Conservation (phyloP, 495 filamentous ascomycete species). For the Neohortaea acidophila region DNA sequence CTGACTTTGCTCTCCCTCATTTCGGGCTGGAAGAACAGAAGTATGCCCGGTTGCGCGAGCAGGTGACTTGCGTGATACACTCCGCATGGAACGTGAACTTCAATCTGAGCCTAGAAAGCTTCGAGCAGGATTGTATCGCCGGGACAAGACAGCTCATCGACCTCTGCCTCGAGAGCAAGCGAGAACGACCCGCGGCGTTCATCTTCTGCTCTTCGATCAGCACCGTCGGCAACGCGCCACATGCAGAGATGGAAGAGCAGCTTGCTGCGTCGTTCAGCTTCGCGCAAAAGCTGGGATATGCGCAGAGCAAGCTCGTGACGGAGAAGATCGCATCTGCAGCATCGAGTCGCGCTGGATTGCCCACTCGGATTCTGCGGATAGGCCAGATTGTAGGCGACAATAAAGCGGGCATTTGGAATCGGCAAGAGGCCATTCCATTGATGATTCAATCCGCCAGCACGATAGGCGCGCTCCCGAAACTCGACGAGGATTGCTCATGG, state of each 20-base stretch:
- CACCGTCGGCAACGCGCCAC: conserved; percentile 12
- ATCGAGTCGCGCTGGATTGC: conserved; percentile 21
- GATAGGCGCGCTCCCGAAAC: conserved; percentile 33
- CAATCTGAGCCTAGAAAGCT: conserved; percentile 29
- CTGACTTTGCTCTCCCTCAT: conserved; percentile 1
- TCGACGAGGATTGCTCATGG: conserved; percentile 33
- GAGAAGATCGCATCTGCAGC: conserved; percentile 28
- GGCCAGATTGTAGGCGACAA: conserved; percentile 44
- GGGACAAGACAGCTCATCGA: conserved; percentile 38
- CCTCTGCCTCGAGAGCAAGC: conserved; percentile 33
- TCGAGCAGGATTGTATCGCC: conserved; percentile 33
- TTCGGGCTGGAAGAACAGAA: conserved; percentile 3
- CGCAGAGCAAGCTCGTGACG: conserved; percentile 40
- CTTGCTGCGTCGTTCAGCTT: conserved; percentile 26
- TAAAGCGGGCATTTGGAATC: conserved; percentile 42
- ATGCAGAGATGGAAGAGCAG: conserved; percentile 24
- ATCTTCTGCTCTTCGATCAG: conserved; percentile 26
- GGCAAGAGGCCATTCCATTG: conserved; percentile 40
- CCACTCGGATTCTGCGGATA: conserved; percentile 38
- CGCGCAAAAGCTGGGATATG: conserved; percentile 40
- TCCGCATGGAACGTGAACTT: conserved; percentile 44
- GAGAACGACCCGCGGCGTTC: conserved; percentile 26
- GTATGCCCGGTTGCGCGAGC: not conserved
- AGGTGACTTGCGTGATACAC: conserved; percentile 22
- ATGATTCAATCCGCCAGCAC: conserved; percentile 40